Evolutionary conservation across 2,329 filamentous ascomycete genomes (phyloP), one percentile per base, ranked within the genome.

Genomic region (Microcyclosporella mali): DNA sequence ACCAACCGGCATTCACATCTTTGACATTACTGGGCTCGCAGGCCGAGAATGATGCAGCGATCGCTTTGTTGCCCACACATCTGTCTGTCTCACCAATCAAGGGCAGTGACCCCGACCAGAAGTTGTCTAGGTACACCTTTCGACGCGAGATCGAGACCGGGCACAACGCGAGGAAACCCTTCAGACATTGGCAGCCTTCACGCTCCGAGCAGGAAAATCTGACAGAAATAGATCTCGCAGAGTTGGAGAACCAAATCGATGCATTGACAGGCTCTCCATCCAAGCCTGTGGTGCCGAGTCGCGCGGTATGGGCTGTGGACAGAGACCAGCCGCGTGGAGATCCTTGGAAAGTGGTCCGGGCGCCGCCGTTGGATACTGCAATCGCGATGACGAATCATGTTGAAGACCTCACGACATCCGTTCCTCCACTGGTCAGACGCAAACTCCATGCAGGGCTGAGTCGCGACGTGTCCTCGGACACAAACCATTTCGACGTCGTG

Each of bases 401-500:
- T 10, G 15, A 35, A n/a, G 19, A 25, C 16, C 27, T 42, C 6
- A 37, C 33, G 12, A 14, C n/a, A n/a, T 7, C 32, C 7, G 4
- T 30, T 3, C 40, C 40, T 10, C 12, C 3, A 11, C 6, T 42
- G 33, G 33, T 27, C 7, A 30, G 14, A 7, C 27, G 28, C 16
- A 40, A 37, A 10, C 12, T 25, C 4, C 4, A 18, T 31, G n/a
- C 6, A 14, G 25, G 7, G 6, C 30, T 12, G 4, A n/a, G 6
- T 16, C 6, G 6, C 6, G 21, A 25, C 9, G 21, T 9, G 9
- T 25, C 21, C 30, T 6, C 6, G 4, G 12, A 16, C 30, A 32
- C 12, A 32, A 4, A 41, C 3, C 51, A 58, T 31, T 32, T 52
- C 25, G n/a, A 43, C 4, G 16, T 42, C 9, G 40, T 58, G 1